Evolutionary conservation across 495 filamentous ascomycete species (phyloP), one percentile per base, ranked within the genome.

Genomic region (Penicillium robsamsonii): DNA sequence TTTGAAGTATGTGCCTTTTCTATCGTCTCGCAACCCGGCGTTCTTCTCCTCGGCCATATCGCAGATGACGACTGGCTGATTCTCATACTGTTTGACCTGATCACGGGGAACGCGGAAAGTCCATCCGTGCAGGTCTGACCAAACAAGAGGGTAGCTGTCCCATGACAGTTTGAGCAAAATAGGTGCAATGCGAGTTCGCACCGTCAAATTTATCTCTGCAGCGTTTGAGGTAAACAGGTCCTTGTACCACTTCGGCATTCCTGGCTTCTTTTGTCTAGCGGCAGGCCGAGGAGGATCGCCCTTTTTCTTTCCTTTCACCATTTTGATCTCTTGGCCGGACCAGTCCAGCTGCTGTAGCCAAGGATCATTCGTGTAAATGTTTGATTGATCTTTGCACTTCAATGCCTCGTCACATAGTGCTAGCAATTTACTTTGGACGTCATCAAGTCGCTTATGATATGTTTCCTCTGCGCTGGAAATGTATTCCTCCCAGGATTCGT

Each of bases 211-310:
- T 41, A 96, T 92, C 1, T 77, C 69, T 0, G 80, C 69, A 25
- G 79, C 78, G 31, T 65, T 85, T 38, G 84, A 90, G 2, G 78
- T 53, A 58, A 96, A 96, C 18, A 97, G 74, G 66, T 90, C 91
- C 68, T 92, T 96, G 70, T 96, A 99, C 94, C 94, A 99, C 58
- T 88, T 80, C 0, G 94, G 94, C 89, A 90, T 92, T 30, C 94
- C 94, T 4, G 92, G 92, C 71, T 86, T 90, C 76, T 97, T 97
- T 73, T 97, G 93, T 25, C 88, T 78, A 3, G 86, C 86, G 15
- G 86, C 88, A 24, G 88, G 91, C 47, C 90, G 79, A 2, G 87
- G 86, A 29, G 87, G 85, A 51, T 92, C 89, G 5, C 74, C 78
- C 70, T 94, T 95, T 73, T 86, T 91, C 73, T 94, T 96, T 5